These are phyloP conservation scores for Dactylella cylindrospora DNA, from an alignment of 2,329 filamentous ascomycete genomes.

Conservation along the genomic window DNA sequence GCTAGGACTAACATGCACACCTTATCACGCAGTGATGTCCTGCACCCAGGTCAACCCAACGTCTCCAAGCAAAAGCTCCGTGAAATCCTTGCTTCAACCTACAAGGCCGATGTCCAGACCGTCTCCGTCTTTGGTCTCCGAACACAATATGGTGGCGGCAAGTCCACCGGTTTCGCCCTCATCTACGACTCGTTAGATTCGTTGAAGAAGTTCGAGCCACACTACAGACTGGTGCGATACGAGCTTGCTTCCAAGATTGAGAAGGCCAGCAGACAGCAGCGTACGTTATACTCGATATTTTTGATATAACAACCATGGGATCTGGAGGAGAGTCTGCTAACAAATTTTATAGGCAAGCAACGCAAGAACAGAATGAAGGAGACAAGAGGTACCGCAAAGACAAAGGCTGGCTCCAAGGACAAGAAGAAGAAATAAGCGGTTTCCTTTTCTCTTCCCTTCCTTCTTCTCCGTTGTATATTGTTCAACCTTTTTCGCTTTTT, in stretches of 20 bases:
- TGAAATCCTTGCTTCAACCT: constrained; percentile 87
- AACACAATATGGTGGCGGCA: constrained; percentile 99
- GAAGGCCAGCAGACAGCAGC: constrained; percentile 97
- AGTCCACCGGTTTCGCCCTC: constrained; percentile 98
- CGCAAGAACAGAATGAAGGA: constrained; percentile 99
- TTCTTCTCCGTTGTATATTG: constrained; percentile 47
- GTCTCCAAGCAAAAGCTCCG: constrained; percentile 99
- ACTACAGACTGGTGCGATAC: constrained; percentile 93
- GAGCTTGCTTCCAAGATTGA: constrained; percentile 92
- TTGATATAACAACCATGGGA: neutral
- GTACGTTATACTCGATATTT: constrained; percentile 64
- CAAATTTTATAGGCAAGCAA: constrained; percentile 80
- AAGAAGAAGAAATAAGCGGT: constrained; percentile 70
- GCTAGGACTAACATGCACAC: constrained; percentile 32
- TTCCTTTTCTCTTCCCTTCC: constrained; percentile 41
- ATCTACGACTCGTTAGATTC: constrained; percentile 98
- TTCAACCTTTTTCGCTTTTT: constrained; percentile 22
- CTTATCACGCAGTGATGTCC: constrained; percentile 75
- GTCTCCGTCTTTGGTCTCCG: constrained; percentile 97
- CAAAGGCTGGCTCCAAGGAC: constrained; percentile 83
- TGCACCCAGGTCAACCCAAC: constrained; percentile 97
- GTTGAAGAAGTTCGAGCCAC: constrained; percentile 99
- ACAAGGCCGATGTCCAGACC: constrained; percentile 98
- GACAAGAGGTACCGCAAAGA: constrained; percentile 93
- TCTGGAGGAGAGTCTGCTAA: constrained; percentile 43